Evolutionary conservation across 176 grass and related monocot species (phyloP).

Genomic region (Avena atlantica): DNA sequence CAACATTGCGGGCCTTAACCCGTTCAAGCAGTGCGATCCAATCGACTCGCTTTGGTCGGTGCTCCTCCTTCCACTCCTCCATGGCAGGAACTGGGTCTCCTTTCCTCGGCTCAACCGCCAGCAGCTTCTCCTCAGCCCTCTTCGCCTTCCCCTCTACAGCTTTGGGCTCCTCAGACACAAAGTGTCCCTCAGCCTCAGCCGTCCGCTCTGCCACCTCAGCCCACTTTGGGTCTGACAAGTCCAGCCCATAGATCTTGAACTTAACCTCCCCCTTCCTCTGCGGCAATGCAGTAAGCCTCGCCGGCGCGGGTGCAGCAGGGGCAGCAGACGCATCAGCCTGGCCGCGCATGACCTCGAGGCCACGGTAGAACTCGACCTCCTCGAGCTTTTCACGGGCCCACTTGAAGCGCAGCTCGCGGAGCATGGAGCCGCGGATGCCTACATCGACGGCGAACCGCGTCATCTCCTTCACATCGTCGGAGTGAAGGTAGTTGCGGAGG

Average conservation of each 20-base stretch:
- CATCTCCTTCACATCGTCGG: conserved; percentile 94
- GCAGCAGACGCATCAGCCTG: conserved; percentile 39
- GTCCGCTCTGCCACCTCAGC: conserved; percentile 72
- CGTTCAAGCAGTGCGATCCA: conserved; percentile 79
- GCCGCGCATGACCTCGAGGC: conserved; percentile 61
- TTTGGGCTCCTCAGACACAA: conserved; percentile 69
- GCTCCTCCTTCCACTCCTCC: conserved; percentile 82
- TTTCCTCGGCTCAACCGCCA: conserved; percentile 54
- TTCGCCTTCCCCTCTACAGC: conserved; percentile 68
- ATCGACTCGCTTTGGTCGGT: conserved; percentile 66
- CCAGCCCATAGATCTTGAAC: conserved; percentile 83
- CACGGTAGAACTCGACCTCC: conserved; percentile 82
- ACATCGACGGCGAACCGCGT: conserved; percentile 82
- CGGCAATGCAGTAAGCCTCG: conserved; percentile 63
- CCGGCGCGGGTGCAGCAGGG: neutral
- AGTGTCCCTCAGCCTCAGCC: conserved; percentile 61
- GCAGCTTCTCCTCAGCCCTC: conserved; percentile 69
- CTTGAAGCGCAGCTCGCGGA: conserved; percentile 95
- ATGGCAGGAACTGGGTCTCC: conserved; percentile 58
- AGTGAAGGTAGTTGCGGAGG: conserved; percentile 71
- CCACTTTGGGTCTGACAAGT: conserved; percentile 85
- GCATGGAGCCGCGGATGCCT: conserved; percentile 77
- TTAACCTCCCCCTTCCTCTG: conserved; percentile 83
- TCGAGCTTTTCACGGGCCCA: conserved; percentile 92
- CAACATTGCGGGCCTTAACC: conserved; percentile 65